These are phyloP conservation scores for Erythrobasidium hasegawianum DNA, from an alignment of 1,284 basidiomycete species.

Conservation along the genomic window DNA sequence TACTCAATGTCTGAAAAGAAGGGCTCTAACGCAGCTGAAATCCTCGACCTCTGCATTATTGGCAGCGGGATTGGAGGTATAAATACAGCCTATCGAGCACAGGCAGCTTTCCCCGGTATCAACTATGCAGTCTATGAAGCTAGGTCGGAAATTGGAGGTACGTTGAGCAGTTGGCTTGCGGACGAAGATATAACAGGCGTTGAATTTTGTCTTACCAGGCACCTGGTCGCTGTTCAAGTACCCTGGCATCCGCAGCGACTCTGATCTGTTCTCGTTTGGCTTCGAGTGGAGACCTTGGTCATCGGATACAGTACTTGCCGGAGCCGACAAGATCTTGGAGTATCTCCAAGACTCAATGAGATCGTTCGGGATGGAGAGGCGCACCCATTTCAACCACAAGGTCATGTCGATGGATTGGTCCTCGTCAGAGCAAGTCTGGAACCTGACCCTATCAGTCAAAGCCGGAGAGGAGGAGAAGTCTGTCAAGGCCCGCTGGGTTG, in stretches of 20 bases:
- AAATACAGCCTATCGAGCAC: constrained; percentile 45
- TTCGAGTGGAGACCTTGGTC: constrained; percentile 43
- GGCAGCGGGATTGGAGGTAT: constrained; percentile 48
- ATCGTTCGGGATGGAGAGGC: constrained; percentile 44
- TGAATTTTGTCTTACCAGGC: too few relatives aligned
- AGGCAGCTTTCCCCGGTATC: constrained; percentile 2
- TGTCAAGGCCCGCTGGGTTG: constrained; percentile 16
- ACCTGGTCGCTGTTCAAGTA: constrained; percentile 43
- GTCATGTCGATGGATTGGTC: constrained; percentile 40
- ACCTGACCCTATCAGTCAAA: constrained; percentile 30
- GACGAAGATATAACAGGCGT: too few relatives aligned
- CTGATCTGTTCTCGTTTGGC: constrained; percentile 23
- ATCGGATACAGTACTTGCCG: constrained; percentile 42
- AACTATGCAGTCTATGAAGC: constrained; percentile 10
- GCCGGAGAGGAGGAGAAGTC: constrained; percentile 19
- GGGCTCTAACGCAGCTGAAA: too few relatives aligned
- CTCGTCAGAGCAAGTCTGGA: constrained; percentile 43
- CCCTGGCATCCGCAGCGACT: constrained; percentile 25
- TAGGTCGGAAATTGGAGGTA: constrained; percentile 4
- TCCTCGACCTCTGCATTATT: constrained; percentile 42
- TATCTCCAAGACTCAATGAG: constrained; percentile 45
- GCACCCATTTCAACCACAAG: constrained; percentile 42
- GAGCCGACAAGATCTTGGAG: constrained; percentile 43
- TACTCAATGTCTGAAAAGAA: too few relatives aligned
- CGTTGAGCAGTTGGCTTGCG: too few relatives aligned